These are phyloP conservation scores for Anthracocystis setariae DNA, from an alignment of 1,284 basidiomycete species.

Conservation along the genomic window DNA sequence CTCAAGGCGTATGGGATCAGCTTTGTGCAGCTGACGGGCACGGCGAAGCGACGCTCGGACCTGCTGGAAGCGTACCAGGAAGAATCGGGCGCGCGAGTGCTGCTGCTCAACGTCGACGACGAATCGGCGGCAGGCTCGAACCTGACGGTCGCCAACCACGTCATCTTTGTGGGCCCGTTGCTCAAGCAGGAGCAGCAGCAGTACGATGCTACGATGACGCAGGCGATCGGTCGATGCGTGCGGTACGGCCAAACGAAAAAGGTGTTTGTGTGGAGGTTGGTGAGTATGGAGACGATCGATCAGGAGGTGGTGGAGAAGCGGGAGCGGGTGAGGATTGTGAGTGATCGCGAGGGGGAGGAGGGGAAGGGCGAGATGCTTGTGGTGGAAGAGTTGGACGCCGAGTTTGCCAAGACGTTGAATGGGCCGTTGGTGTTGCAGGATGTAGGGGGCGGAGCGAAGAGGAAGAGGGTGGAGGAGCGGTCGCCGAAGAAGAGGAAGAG, in stretches of 20 bases:
- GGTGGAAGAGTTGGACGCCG: slow-evolving; percentile 66
- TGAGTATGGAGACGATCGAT: slow-evolving; percentile 52
- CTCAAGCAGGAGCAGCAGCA: slow-evolving; percentile 75
- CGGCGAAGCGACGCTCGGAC: slow-evolving; percentile 70
- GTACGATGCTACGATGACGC: slow-evolving; percentile 56
- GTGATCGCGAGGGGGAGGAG: not conserved
- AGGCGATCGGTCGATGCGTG: slow-evolving; percentile 52
- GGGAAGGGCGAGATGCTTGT: slow-evolving; percentile 66
- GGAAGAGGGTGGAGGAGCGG: slow-evolving; percentile 5
- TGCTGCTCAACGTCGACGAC: slow-evolving; percentile 90
- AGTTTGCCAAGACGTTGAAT: slow-evolving; percentile 74
- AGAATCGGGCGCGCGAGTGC: slow-evolving; percentile 75
- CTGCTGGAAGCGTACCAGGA: slow-evolving; percentile 74
- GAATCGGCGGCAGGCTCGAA: slow-evolving; percentile 93
- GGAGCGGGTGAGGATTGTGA: slow-evolving; percentile 19
- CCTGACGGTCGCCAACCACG: slow-evolving; percentile 90
- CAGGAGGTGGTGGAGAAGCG: slow-evolving; percentile 49
- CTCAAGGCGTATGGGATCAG: slow-evolving; percentile 78
- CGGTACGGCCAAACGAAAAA: slow-evolving; percentile 55
- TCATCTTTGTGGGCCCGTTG: slow-evolving; percentile 90
- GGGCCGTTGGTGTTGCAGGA: slow-evolving; percentile 43
- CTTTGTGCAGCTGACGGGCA: slow-evolving; percentile 84
- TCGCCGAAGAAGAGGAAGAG: not conserved
- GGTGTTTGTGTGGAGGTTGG: slow-evolving; percentile 49
- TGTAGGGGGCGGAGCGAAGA: slow-evolving; percentile 22